Evolutionary conservation across 768 basidiomycete genomes (phyloP).

Genomic region (Mycena chlorophos): DNA sequence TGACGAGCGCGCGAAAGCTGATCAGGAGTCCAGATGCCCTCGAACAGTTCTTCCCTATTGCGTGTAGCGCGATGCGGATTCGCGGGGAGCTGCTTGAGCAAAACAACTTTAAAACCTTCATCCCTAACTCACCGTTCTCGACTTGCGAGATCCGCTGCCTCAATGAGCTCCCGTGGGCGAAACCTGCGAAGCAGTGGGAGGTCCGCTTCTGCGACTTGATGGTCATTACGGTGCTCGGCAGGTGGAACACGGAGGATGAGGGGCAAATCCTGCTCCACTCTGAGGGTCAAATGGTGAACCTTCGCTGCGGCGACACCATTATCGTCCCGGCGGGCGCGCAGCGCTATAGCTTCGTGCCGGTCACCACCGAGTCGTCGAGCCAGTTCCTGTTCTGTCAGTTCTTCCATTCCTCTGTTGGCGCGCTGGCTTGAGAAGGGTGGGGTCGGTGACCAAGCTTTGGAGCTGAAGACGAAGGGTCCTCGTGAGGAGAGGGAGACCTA

Average conservation of each 20-base stretch:
- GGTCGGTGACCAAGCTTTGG: not conserved
- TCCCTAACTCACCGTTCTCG: not conserved
- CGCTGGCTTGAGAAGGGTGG: not conserved
- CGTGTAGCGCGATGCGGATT: not conserved
- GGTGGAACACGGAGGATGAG: not conserved
- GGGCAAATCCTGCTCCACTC: not conserved
- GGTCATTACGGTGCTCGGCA: not conserved
- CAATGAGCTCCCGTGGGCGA: not conserved
- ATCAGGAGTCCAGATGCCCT: not conserved
- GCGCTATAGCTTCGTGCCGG: not conserved
- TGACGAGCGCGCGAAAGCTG: not conserved
- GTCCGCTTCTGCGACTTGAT: not conserved
- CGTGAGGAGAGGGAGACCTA: not conserved
- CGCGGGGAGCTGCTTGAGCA: not conserved
- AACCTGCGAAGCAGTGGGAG: not conserved
- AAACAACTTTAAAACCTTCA: not conserved
- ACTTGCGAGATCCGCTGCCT: not conserved
- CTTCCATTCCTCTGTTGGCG: not conserved
- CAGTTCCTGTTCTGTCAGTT: not conserved
- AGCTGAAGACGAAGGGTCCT: not conserved
- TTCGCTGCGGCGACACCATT: not conserved
- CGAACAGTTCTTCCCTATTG: not conserved
- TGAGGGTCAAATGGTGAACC: not conserved
- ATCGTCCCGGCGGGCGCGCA: not conserved
- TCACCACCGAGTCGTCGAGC: not conserved